A percentile compares a stretch with the other conserved stretches of the same genome.
phyloP scores from a whole-genome alignment of 1,139 yeast genomes.

The Yamadazyma mexicana region DNA sequence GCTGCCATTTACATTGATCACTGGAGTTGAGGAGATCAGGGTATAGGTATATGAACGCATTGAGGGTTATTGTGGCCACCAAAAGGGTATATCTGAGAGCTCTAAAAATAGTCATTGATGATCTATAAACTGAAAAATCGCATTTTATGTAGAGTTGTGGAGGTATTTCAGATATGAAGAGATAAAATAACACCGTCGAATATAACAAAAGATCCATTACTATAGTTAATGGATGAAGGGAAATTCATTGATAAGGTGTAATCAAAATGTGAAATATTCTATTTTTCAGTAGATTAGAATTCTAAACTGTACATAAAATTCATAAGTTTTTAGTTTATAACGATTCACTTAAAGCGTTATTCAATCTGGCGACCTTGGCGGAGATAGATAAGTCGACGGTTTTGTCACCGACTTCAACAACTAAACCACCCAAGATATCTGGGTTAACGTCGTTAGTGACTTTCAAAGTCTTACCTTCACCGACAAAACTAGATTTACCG shows the following conservation, averaged over 20 bases:
- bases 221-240: neutral
- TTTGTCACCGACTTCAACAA: slow-evolving; percentile 95
- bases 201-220: neutral
- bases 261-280: neutral
- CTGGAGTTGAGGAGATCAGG: slow-evolving; percentile 58
- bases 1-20: slow-evolving; percentile 60
- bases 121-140: slow-evolving; percentile 1
- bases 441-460: slow-evolving; percentile 82
- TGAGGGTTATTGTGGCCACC: slow-evolving; percentile 31
- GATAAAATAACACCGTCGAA: neutral
- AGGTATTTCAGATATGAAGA: neutral
- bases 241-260: neutral
- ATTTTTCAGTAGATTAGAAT: slow-evolving; percentile 6
- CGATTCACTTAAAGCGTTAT: slow-evolving; percentile 84
- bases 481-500: slow-evolving; percentile 76
- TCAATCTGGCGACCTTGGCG: slow-evolving; percentile 81
- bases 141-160: neutral
- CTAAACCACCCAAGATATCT: slow-evolving; percentile 91
- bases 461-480: slow-evolving; percentile 82
- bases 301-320: slow-evolving; percentile 11
- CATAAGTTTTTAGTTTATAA: slow-evolving; percentile 43
- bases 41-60: slow-evolving; percentile 67
- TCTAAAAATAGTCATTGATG: slow-evolving; percentile 2
- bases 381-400: slow-evolving; percentile 92
- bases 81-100: slow-evolving; percentile 6